Percentiles rank a stretch among this genome's conserved stretches.
These are phyloP conservation scores for Tricholoma furcatifolium DNA, from an alignment of 768 basidiomycete genomes.

Conservation along the genomic window DNA sequence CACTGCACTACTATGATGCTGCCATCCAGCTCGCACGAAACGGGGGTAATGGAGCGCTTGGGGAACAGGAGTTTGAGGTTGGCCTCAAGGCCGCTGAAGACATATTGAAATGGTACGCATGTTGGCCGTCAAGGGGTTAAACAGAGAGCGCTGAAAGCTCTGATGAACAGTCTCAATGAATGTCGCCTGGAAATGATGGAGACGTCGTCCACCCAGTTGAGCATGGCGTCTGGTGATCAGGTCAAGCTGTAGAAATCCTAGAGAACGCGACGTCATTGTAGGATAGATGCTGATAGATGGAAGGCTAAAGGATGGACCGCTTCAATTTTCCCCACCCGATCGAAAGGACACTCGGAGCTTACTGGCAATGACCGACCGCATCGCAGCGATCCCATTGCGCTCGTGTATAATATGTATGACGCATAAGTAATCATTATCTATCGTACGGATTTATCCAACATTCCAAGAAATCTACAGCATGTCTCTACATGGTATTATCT, in stretches of 20 bases:
- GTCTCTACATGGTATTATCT: neutral
- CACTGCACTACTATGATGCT: conserved; percentile 75
- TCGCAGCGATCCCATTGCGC: neutral
- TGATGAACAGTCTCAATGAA: conserved; percentile 49
- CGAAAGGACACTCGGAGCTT: neutral
- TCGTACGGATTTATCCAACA: neutral
- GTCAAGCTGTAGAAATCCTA: neutral
- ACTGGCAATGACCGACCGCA: neutral
- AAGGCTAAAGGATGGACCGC: conserved; percentile 9
- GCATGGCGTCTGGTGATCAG: conserved; percentile 13
- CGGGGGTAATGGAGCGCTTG: conserved; percentile 50
- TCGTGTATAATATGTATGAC: neutral
- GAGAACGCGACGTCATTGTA: neutral
- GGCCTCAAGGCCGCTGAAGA: conserved; percentile 62
- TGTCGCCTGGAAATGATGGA: conserved; percentile 67
- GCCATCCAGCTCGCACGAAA: conserved; percentile 72
- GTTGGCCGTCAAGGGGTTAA: neutral
- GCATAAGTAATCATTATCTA: conserved; percentile 2
- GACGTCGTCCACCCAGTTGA: conserved; percentile 46
- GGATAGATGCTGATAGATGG: neutral
- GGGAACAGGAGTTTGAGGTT: conserved; percentile 63
- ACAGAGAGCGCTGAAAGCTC: neutral
- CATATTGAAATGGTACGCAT: conserved; percentile 59
- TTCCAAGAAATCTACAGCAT: conserved; percentile 2
- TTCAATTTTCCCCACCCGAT: neutral